Evolutionary conservation across 2,329 filamentous ascomycete genomes (phyloP), one percentile per base, ranked within the genome.

Genomic region (Blastomyces silverae): DNA sequence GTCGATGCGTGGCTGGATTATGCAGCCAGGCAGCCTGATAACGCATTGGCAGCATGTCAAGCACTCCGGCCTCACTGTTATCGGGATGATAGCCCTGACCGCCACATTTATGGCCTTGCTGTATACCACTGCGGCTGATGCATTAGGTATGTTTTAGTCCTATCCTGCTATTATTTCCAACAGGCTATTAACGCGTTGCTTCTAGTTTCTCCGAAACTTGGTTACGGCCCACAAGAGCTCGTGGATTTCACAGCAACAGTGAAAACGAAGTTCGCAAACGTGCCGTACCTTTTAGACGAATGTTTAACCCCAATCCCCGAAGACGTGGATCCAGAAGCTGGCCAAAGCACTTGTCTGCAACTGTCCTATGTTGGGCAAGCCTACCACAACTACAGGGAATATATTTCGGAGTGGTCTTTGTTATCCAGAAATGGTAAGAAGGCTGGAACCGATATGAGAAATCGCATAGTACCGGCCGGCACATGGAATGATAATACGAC

Each of bases 61-160:
- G 5, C 87, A 88, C 66, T 87, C 87, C 0, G 87, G 81, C 0
- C 68, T 84, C 1, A 88, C 87, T 0, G 69, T 89, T 0, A 77
- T 92, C 0, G 90, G 90, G 0, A 72, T 82, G 0, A 71, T 91
- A 2, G 85, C 87, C 0, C 74, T 93, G 17, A 77, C 85, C 1
- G 87, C 87, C 1, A 86, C 89, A 0, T 66, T 91, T 1, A 79
- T 86, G 0, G 85, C 87, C 0, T 86, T 89, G 70, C 81, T 93
- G 6, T 94, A 92, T 72, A 91, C 88, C 0, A 89, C 89, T 1
- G 90, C 90, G 0, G 88, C 88, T 0, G 88, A 91, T 67, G 87
- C 89, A 10, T 79, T 93, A 71, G 79, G 79, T 81, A 66, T 56
- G 53, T 60, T 73, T 71, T 3, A 0, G 20, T 59, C 44, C 58